phyloP scores from a whole-genome alignment of 441 rosid genomes.

The Gossypium lobatum region DNA sequence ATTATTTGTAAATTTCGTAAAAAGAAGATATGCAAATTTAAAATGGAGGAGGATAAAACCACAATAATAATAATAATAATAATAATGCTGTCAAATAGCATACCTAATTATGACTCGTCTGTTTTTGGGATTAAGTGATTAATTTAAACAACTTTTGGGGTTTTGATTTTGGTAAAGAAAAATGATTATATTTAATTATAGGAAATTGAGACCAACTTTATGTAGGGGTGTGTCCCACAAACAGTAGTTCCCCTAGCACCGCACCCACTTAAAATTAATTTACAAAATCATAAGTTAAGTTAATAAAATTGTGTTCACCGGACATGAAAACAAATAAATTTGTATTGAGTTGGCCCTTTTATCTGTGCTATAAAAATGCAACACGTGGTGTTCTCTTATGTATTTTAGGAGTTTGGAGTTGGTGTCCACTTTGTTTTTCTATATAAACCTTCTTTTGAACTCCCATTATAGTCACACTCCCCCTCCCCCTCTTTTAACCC shows the following conservation, averaged over 20 bases:
- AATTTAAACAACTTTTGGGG: not conserved
- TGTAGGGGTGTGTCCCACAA: constrained; percentile 1
- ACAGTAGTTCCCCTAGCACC: not conserved
- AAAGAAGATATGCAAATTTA: not conserved
- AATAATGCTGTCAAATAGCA: not conserved
- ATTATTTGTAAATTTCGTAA: not conserved
- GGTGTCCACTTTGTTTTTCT: not conserved
- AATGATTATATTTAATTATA: not conserved
- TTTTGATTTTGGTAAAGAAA: not conserved
- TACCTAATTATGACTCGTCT: not conserved
- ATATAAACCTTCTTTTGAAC: not conserved
- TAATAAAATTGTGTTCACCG: no score
- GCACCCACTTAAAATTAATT: not conserved
- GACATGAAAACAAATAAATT: not conserved
- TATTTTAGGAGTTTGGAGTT: constrained; percentile 24
- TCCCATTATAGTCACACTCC: no score
- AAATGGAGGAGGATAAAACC: not conserved
- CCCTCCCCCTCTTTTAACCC: no score
- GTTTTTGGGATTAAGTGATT: not conserved
- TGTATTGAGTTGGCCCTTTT: not conserved
- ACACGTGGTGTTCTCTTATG: constrained; percentile 32
- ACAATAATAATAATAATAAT: no score
- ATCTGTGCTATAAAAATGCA: not conserved
- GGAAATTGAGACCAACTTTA: not conserved
- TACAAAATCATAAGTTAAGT: not conserved